Base-by-base conservation (phyloP, 2,329 filamentous ascomycete species). In the Aspergillus ustus region DNA sequence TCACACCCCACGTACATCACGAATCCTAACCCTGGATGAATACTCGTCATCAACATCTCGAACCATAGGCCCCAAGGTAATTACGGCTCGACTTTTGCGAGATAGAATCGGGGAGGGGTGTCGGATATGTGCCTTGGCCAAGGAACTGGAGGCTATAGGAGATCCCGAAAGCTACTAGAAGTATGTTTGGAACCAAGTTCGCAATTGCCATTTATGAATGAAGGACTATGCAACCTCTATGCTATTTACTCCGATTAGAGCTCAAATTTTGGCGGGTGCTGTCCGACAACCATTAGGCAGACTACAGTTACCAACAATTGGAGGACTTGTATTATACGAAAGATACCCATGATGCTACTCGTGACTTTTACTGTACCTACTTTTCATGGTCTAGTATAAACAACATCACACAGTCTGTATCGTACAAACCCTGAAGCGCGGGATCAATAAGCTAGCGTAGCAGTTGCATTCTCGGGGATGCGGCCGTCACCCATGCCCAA, bases 41-140 rank as follows among this genome's bases (percentile, higher is more conserved):
- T 56, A 59, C 28, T 63, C 68, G 37, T 65, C 69, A 50, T 70
- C 66, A 49, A 74, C 67, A 48, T 78, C 78, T 56, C 75, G 79
- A 43, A 91, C 90, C 57, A 88, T 98, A 7, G 91, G 92, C 0
- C 87, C 89, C 31, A 97, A 97, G 77, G 92, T 97, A 29, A 95
- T 91, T 66, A 91, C 92, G 73, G 93, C 93, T 44, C 85, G 92
- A 65, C 75, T 97, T 58, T 78, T 97, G 62, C 84, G 88, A 67
- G 90, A 93, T 69, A 87, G 87, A 63, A 83, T 94, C 40, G 80
- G 82, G 50, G 71, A 75, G 25, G 76, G 77, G 19, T 80, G 77
- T 61, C 72, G 72, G 22, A 74, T 79, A 28, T 80, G 77, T 66
- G 72, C 76, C 8, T 60, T 76, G 53, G 71, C 70, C 19, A 75